Conservation (phyloP, 2,329 filamentous ascomycete species). For the Alternaria ethzedia region DNA sequence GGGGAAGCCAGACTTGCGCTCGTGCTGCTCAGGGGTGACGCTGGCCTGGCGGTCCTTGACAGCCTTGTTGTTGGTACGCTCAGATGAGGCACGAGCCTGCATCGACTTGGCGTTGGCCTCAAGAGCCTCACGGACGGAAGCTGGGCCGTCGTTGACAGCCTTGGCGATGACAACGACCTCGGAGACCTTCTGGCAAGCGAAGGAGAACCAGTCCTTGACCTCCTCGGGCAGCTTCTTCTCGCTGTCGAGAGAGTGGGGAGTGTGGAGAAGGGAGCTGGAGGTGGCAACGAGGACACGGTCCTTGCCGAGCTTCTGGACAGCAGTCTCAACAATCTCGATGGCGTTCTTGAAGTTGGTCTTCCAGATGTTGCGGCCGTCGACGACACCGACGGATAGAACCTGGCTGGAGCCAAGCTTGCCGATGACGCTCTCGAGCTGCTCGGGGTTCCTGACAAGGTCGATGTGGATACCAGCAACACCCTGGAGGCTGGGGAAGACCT, state of each 20-base stretch:
- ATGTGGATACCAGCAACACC: slow-evolving; percentile 86
- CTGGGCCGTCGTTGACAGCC: slow-evolving; percentile 92
- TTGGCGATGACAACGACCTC: slow-evolving; percentile 95
- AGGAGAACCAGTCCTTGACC: slow-evolving; percentile 98
- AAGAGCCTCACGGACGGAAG: slow-evolving; percentile 83
- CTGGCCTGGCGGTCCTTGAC: slow-evolving; percentile 96
- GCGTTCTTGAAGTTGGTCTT: slow-evolving; percentile 99
- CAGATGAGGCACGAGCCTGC: slow-evolving; percentile 87
- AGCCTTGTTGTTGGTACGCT: slow-evolving; percentile 93
- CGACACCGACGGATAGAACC: slow-evolving; percentile 91
- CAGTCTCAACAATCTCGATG: slow-evolving; percentile 87
- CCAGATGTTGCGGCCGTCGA: slow-evolving; percentile 99
- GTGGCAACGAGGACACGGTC: slow-evolving; percentile 96
- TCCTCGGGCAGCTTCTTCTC: slow-evolving; percentile 98
- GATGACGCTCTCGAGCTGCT: slow-evolving; percentile 89
- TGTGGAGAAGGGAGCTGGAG: slow-evolving; percentile 97
- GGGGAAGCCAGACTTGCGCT: slow-evolving; percentile 90
- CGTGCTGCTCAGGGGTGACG: slow-evolving; percentile 83
- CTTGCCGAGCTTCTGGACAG: slow-evolving; percentile 94
- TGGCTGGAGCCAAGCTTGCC: slow-evolving; percentile 86
- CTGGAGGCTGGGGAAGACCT: slow-evolving; percentile 76
- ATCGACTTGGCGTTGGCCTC: slow-evolving; percentile 97
- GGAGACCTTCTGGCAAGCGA: slow-evolving; percentile 90
- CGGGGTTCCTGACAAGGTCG: slow-evolving; percentile 96
- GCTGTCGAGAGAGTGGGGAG: slow-evolving; percentile 94